phyloP scores from a whole-genome alignment of 106 monocot genomes.

The Dioscorea zingiberensis region DNA sequence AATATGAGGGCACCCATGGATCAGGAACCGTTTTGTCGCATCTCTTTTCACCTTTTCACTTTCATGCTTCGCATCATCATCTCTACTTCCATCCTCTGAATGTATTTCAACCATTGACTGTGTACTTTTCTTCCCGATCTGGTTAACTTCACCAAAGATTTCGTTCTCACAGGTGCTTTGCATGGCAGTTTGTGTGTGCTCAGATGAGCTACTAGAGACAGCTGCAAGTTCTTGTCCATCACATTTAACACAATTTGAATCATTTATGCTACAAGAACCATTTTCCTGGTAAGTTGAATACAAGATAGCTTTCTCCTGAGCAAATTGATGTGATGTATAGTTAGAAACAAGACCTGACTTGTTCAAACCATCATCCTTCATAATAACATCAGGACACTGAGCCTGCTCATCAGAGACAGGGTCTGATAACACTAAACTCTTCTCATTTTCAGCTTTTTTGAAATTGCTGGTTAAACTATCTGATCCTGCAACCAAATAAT shows the following conservation, averaged over 20 bases:
- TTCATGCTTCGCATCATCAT: conserved; percentile 13
- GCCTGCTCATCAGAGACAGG: conserved; percentile 2
- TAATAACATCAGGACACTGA: conserved; percentile 2
- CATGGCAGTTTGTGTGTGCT: conserved; percentile 8
- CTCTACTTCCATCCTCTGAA: conserved; percentile 15
- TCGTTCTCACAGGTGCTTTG: conserved; percentile 10
- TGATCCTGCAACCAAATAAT: conserved; percentile 8
- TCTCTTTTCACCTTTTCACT: conserved; percentile 50
- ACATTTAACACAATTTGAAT: conserved; percentile 3
- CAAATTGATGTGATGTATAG: conserved; percentile 13
- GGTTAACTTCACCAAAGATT: not conserved
- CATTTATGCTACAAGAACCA: conserved; percentile 27
- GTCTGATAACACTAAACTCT: conserved; percentile 10
- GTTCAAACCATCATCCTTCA: conserved; percentile 17
- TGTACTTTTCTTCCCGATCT: conserved; percentile 10
- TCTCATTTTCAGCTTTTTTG: conserved; percentile 6
- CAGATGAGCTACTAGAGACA: conserved; percentile 5
- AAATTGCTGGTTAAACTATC: not conserved
- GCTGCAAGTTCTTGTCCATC: conserved; percentile 10
- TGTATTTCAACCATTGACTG: not conserved
- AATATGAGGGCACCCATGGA: conserved; percentile 49
- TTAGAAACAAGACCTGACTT: conserved; percentile 15
- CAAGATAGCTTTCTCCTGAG: not conserved
- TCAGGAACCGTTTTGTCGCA: conserved; percentile 74
- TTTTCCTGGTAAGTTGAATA: conserved; percentile 15